These are phyloP conservation scores for Sugiyamaella mastotermitis DNA, from an alignment of 805 yeast species.

Conservation along the genomic window DNA sequence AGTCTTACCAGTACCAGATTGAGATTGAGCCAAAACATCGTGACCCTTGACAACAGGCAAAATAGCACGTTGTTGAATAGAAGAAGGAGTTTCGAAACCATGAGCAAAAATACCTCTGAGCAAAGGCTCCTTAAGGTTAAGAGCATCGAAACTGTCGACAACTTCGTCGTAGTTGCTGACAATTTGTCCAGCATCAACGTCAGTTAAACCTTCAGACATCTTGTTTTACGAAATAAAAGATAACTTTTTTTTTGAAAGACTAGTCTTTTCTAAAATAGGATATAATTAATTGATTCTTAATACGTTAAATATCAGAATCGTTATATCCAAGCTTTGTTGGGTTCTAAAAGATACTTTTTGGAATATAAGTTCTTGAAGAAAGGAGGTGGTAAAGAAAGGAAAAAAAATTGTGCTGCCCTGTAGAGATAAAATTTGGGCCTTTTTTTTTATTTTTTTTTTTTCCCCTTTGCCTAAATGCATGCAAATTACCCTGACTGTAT, in stretches of 20 bases:
- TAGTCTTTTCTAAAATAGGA: neutral
- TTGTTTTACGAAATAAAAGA: slow-evolving; percentile 12
- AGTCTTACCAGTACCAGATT: slow-evolving; percentile 98
- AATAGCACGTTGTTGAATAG: slow-evolving; percentile 97
- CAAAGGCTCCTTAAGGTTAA: slow-evolving; percentile 59
- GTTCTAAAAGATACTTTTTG: too few species aligned
- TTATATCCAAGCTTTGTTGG: too few species aligned
- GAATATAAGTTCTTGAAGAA: too few species aligned
- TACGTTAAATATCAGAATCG: too few species aligned
- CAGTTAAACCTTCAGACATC: slow-evolving; percentile 40
- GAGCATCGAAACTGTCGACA: slow-evolving; percentile 64
- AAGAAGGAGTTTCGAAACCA: slow-evolving; percentile 95
- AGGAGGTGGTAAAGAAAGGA: neutral
- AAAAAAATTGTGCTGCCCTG: neutral
- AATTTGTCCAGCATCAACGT: slow-evolving; percentile 76
- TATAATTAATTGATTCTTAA: too few species aligned
- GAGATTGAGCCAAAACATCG: slow-evolving; percentile 98
- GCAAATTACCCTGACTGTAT: too few species aligned
- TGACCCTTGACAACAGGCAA: slow-evolving; percentile 89
- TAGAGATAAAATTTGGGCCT: neutral
- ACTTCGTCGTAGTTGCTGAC: slow-evolving; percentile 96
- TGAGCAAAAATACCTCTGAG: slow-evolving; percentile 53
- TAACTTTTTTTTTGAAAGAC: slow-evolving; percentile 1
- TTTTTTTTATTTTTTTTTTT: neutral
- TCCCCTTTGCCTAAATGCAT: neutral